phyloP scores from a whole-genome alignment of 2,329 filamentous ascomycete genomes.

The Scorias spongiosa region DNA sequence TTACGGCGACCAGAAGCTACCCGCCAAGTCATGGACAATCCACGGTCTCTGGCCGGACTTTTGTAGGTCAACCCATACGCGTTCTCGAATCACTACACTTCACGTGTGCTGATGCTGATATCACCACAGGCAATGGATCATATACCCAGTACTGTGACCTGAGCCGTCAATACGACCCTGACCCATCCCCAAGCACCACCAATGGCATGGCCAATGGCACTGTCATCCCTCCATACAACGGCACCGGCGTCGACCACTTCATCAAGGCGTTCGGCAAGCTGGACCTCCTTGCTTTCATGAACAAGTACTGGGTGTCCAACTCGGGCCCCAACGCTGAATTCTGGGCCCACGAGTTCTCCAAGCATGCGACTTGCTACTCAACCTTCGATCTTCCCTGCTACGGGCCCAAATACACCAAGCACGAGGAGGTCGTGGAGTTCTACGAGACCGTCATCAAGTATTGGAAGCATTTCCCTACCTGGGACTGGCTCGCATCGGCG shows the following conservation, averaged over 20 bases:
- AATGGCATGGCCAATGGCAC: conserved; percentile 37
- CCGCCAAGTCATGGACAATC: conserved; percentile 41
- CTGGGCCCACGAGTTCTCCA: conserved; percentile 54
- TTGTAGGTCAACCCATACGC: conserved; percentile 14
- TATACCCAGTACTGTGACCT: conserved; percentile 49
- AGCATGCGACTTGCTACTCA: conserved; percentile 48
- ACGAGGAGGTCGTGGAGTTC: conserved; percentile 48
- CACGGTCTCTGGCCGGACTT: conserved; percentile 46
- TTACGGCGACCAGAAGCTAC: conserved; percentile 42
- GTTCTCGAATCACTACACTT: background rate
- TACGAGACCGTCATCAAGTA: conserved; percentile 45
- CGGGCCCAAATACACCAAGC: conserved; percentile 39
- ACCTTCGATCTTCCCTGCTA: conserved; percentile 53
- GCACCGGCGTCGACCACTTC: conserved; percentile 43
- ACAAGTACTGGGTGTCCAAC: conserved; percentile 48
- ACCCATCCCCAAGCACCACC: conserved; percentile 44
- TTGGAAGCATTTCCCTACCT: conserved; percentile 45
- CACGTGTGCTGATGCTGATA: too few relatives aligned
- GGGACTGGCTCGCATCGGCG: conserved; percentile 39
- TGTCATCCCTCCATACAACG: conserved; percentile 42
- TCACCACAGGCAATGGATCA: background rate
- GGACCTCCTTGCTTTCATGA: conserved; percentile 51
- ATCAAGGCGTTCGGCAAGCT: conserved; percentile 41
- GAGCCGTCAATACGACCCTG: conserved; percentile 47
- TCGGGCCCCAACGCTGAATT: conserved; percentile 41